Base-by-base conservation (phyloP, 2,329 filamentous ascomycete species). In the Ophiocordyceps camponoti-saundersi region DNA sequence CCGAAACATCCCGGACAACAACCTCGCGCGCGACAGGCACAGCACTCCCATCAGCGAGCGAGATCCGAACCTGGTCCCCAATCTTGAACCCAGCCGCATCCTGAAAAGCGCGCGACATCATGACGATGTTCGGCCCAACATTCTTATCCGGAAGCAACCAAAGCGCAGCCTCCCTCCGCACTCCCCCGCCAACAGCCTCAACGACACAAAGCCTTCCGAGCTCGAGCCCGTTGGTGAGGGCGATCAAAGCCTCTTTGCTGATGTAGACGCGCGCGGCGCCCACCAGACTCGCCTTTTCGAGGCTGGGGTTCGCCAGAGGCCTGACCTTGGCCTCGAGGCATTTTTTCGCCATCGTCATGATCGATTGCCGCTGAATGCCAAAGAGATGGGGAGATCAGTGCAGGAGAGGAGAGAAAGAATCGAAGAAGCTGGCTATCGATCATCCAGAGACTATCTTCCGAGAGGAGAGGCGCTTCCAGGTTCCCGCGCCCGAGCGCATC, bases 81-180 rank as follows among this genome's bases (percentile, higher is more conserved):
- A 92, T 68, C 50, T 82, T 81, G 54, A 94, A 74, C 1, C 77
- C 77, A 53, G 83, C 83, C 7, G 77, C 73, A 34, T 84, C 80
- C 51, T 85, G 81, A 47, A 93, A 77, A 6, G 77, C 70, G 51
- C 85, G 80, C 21, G 85, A 80, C 67, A 85, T 77, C 68, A 89
- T 73, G 45, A 84, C 68, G 48, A 86, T 71, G 51, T 80, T 75
- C 53, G 77, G 77, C 56, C 79, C 74, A 53, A 86, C 67, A 55
- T 80, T 79, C 59, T 80, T 73, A 42, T 71, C 69, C 2, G 70
- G 67, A 16, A 71, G 61, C 0, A 67, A 65, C 65, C 71, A 75
- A 1, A 73, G 62, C 29, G 69, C 65, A 6, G 71, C 72, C 53
- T 75, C 68, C 16, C 67, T 62, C 23, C 58, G 56, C 30, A 53